phyloP scores from a whole-genome alignment of 768 basidiomycete genomes.

The Tricholoma flavovirens region DNA sequence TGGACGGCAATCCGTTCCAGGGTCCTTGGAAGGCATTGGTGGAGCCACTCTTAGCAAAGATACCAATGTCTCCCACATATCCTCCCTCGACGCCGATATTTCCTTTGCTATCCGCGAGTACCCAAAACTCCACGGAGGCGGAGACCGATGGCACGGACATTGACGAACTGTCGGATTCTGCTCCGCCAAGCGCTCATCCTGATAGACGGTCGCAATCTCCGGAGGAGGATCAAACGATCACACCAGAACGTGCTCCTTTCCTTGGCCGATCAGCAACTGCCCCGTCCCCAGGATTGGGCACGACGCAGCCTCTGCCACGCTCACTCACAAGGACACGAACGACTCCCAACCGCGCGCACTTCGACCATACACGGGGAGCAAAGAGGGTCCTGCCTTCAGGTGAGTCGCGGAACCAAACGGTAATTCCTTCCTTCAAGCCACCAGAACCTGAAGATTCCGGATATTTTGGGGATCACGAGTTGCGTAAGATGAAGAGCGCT shows the following conservation, averaged over 20 bases:
- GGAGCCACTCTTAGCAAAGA: slow-evolving; percentile 70
- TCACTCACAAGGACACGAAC: slow-evolving; percentile 68
- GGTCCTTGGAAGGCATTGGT: slow-evolving; percentile 90
- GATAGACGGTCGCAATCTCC: slow-evolving; percentile 24
- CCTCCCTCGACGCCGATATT: slow-evolving; percentile 62
- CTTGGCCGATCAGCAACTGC: slow-evolving; percentile 49
- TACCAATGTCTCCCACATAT: slow-evolving; percentile 54
- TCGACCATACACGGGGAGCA: slow-evolving; percentile 37
- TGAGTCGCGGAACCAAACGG: slow-evolving; percentile 17
- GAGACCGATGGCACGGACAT: slow-evolving; percentile 43
- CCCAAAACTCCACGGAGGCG: slow-evolving; percentile 33
- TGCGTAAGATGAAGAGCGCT: slow-evolving; percentile 84
- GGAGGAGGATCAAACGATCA: slow-evolving; percentile 75
- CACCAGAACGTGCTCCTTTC: slow-evolving; percentile 47
- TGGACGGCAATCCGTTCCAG: slow-evolving; percentile 96
- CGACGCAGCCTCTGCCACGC: slow-evolving; percentile 25
- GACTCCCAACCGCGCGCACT: slow-evolving; percentile 59
- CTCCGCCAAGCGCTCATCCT: slow-evolving; percentile 37
- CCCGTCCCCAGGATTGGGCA: slow-evolving; percentile 30
- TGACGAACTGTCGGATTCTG: slow-evolving; percentile 57
- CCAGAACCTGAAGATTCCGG: slow-evolving; percentile 38
- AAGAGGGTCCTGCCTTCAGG: slow-evolving; percentile 22
- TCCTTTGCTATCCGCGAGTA: slow-evolving; percentile 43
- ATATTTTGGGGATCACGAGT: slow-evolving; percentile 47
- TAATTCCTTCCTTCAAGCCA: slow-evolving; percentile 14